phyloP scores from a whole-genome alignment of 2,329 filamentous ascomycete genomes.

The Botrytis paeoniae region DNA sequence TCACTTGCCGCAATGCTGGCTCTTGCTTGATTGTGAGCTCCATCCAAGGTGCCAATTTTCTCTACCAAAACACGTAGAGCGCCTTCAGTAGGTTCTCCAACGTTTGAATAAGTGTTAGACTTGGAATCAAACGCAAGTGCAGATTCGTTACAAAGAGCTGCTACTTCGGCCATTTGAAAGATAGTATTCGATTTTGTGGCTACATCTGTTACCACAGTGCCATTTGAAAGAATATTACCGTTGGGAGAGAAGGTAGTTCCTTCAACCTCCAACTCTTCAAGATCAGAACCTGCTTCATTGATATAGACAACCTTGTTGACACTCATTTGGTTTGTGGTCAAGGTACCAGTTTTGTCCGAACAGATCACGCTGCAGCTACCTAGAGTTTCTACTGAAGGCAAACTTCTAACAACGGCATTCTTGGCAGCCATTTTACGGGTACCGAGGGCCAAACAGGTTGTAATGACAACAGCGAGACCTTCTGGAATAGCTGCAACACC shows the following conservation, averaged over 20 bases:
- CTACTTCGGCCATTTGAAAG: conserved; percentile 70
- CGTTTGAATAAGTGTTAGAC: conserved; percentile 69
- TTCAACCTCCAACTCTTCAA: conserved; percentile 86
- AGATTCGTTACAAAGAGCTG: conserved; percentile 84
- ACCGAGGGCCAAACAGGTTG: conserved; percentile 93
- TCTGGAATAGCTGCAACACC: conserved; percentile 97
- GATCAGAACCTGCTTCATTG: conserved; percentile 64
- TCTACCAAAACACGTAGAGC: conserved; percentile 87
- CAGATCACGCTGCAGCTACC: conserved; percentile 99
- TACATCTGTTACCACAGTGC: conserved; percentile 65
- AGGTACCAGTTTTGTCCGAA: conserved; percentile 97
- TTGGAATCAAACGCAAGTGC: conserved; percentile 78
- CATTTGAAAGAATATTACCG: conserved; percentile 67
- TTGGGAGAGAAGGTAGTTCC: conserved; percentile 89
- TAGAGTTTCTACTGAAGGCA: conserved; percentile 95
- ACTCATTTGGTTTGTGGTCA: conserved; percentile 99
- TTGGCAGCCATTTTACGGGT: conserved; percentile 99
- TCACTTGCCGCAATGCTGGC: conserved; percentile 50
- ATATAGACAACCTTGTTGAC: conserved; percentile 90
- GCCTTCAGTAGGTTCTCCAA: conserved; percentile 95
- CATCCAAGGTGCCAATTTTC: conserved; percentile 76
- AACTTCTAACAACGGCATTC: conserved; percentile 92
- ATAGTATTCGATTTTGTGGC: conserved; percentile 72
- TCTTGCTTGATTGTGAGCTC: conserved; percentile 49
- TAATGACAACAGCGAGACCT: conserved; percentile 96